Base-by-base conservation (phyloP, 1,284 basidiomycete species). In the Heterobasidion irregulare region DNA sequence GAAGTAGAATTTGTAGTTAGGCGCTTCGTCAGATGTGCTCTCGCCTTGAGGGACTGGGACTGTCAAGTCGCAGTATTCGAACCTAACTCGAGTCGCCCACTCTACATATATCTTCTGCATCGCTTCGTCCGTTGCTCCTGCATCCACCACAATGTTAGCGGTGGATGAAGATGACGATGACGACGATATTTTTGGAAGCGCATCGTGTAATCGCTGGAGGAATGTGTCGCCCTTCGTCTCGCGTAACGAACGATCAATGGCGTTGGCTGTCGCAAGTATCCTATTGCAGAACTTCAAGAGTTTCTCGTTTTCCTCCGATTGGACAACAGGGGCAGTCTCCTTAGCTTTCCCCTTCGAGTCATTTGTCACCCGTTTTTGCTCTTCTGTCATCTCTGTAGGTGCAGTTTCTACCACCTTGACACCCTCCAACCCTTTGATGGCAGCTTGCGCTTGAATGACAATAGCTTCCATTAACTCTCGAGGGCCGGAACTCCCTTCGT, bases 381-480 rank as follows among this genome's bases (percentile, higher is more conserved):
- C 85, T 68, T 92, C 89, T 0, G 87, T 90, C 75, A 90, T 79
- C 66, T 88, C 86, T 56, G 77, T 77, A n/a, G 72, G 68, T 26
- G 68, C 66, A 8, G 67, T 61, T 55, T 84, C 80, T 13, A 69
- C 66, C 3, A 72, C 68, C 63, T 82, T 88, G 50, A 74, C 68
- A 13, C 83, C 80, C 65, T 91, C 86, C 43, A 94, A 70, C 5
- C 91, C 89, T 66, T 92, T 93, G 62, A 92, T 74, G 2, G 92
- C 92, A 12, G 92, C 91, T 55, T 85, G 82, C 1, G 92, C 91
- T 70, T 97, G 94, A 53, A 94, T 92, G 47, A 87, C 87, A 58
- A 94, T 87, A 2, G 82, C 86, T 69, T 97, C 93, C 47, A 96
- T 76, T 35, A 96, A 76, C 66, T 95, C 94, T 53, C 94, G 84